Conservation (phyloP, 2,329 filamentous ascomycete genomes). For the Periconia sp. region DNA sequence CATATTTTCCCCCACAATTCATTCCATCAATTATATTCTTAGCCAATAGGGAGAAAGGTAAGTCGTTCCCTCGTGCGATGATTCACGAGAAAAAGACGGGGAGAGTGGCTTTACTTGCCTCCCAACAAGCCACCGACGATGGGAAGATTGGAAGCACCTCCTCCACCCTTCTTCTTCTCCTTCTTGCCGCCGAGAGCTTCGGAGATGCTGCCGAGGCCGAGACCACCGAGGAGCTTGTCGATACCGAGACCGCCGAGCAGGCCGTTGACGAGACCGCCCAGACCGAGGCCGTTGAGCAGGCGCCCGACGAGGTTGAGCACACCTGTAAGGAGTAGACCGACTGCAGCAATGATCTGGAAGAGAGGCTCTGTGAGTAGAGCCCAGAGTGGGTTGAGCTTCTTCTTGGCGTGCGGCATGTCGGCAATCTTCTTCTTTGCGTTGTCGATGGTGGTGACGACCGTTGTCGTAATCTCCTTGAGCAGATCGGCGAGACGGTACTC, state of each 20-base stretch:
- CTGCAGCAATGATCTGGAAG: constrained; percentile 90
- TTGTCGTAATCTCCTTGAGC: constrained; percentile 84
- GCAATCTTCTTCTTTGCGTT: constrained; percentile 86
- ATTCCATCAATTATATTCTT: not conserved
- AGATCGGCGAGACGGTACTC: constrained; percentile 84
- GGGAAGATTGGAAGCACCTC: constrained; percentile 48
- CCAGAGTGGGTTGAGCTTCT: constrained; percentile 88
- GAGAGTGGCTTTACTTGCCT: constrained; percentile 31
- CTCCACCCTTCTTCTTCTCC: constrained; percentile 57
- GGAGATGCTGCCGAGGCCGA: constrained; percentile 66
- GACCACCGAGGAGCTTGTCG: constrained; percentile 73
- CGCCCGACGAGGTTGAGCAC: constrained; percentile 85
- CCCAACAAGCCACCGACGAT: constrained; percentile 57
- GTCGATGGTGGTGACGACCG: constrained; percentile 83
- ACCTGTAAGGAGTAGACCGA: constrained; percentile 80
- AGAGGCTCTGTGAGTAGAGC: constrained; percentile 80
- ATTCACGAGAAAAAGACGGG: constrained; percentile 3
- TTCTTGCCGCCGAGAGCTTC: constrained; percentile 61
- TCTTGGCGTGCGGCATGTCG: constrained; percentile 93
- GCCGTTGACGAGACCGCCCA: constrained; percentile 80
- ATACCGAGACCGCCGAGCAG: constrained; percentile 79
- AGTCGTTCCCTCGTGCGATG: constrained; percentile 12
- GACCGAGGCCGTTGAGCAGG: constrained; percentile 78
- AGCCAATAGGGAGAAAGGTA: constrained; percentile 19
- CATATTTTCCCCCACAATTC: constrained; percentile 13